Percentiles rank a stretch among this genome's conserved stretches.
Conservation (phyloP, 2,329 filamentous ascomycete species). For the Fusarium globosum region DNA sequence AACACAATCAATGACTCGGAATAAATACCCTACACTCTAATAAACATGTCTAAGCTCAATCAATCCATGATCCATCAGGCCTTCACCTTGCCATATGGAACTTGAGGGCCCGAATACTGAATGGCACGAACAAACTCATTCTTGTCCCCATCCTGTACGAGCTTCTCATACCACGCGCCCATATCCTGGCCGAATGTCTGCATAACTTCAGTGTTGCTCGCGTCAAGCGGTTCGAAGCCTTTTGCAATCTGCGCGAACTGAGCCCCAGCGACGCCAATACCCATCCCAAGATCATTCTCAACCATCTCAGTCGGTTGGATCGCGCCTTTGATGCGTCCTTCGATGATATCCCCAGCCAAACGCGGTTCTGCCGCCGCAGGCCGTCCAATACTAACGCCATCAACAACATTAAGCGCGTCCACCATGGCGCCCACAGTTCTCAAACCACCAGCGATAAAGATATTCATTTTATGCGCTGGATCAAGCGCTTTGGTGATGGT, state of each 20-base stretch:
- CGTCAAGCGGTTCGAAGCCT: slow-evolving; percentile 45
- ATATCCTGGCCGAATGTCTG: slow-evolving; percentile 40
- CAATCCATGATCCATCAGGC: neutral
- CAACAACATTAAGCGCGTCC: slow-evolving; percentile 64
- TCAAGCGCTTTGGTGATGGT: slow-evolving; percentile 54
- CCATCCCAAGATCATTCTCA: slow-evolving; percentile 28
- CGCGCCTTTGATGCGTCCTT: slow-evolving; percentile 33
- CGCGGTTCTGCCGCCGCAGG: slow-evolving; percentile 50
- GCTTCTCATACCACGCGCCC: slow-evolving; percentile 34
- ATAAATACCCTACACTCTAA: neutral
- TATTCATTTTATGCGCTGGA: slow-evolving; percentile 57
- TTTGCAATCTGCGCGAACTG: slow-evolving; percentile 34
- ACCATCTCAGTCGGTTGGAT: slow-evolving; percentile 20
- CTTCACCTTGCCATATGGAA: slow-evolving; percentile 27
- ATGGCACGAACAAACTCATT: slow-evolving; percentile 41
- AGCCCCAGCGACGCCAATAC: slow-evolving; percentile 11
- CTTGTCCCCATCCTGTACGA: slow-evolving; percentile 44
- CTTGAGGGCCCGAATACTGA: slow-evolving; percentile 37
- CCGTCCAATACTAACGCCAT: slow-evolving; percentile 67
- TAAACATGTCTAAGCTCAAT: neutral
- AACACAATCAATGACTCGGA: neutral
- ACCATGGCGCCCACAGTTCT: slow-evolving; percentile 67
- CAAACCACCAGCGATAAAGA: slow-evolving; percentile 69
- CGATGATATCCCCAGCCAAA: slow-evolving; percentile 46
- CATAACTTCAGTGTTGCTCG: slow-evolving; percentile 33